A percentile compares a stretch with the other conserved stretches of the same genome.
phyloP scores from a whole-genome alignment of 2,329 filamentous ascomycete genomes.

The Cladophialophora chaetospira region DNA sequence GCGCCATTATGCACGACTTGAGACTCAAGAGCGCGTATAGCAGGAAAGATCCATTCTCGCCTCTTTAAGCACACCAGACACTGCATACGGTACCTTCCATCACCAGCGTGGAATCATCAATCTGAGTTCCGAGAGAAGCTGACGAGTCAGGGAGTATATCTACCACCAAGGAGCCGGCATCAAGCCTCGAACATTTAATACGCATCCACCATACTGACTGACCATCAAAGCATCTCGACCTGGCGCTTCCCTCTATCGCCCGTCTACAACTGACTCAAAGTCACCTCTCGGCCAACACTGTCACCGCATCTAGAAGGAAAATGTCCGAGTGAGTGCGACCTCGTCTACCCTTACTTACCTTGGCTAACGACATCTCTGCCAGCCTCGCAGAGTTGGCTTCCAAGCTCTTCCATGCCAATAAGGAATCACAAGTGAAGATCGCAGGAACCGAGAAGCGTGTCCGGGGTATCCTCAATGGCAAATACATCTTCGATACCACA shows the following conservation, averaged over 20 bases:
- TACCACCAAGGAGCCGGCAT: not conserved
- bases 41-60: not conserved
- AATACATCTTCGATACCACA: conserved; percentile 34
- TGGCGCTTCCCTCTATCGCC: conserved; percentile 16
- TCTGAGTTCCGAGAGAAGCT: not conserved
- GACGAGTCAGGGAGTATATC: not conserved
- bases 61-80: conserved; percentile 1
- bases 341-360: not conserved
- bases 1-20: not conserved
- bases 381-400: conserved; percentile 30
- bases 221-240: not conserved
- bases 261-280: conserved; percentile 7
- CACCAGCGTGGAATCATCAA: not conserved
- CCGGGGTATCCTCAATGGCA: conserved; percentile 30
- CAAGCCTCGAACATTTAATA: not conserved
- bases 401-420: conserved; percentile 29
- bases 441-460: conserved; percentile 30
- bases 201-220: not conserved
- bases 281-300: conserved; percentile 6
- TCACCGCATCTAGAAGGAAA: not conserved
- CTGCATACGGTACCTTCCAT: not conserved
- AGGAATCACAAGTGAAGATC: conserved; percentile 28
- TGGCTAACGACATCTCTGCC: not conserved
- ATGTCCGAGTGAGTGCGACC: conserved; percentile 19
- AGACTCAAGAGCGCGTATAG: conserved; percentile 5